Evolutionary conservation across 139 green algal species (phyloP).

Genomic region (Chara braunii): DNA sequence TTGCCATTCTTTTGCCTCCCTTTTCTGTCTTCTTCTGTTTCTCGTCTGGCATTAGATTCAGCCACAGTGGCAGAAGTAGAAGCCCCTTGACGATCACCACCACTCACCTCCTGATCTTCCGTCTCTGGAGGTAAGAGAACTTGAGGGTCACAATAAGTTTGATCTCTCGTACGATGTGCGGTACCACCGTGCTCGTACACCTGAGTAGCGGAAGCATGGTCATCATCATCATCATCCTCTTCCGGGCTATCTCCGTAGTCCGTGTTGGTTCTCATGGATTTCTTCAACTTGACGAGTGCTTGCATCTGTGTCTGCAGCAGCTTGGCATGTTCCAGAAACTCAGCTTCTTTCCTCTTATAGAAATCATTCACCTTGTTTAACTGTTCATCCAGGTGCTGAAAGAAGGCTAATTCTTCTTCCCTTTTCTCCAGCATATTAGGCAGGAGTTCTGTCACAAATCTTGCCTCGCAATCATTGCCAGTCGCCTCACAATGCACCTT

Average conservation of each 20-base stretch:
- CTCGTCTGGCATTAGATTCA: too few relatives aligned
- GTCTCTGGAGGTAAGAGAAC: too few relatives aligned
- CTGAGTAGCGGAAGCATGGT: background rate
- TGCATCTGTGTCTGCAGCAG: background rate
- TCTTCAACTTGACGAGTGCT: background rate
- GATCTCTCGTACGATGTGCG: background rate
- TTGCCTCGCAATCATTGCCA: too few relatives aligned
- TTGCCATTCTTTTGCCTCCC: too few relatives aligned
- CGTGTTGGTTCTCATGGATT: background rate
- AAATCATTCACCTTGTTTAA: slow-evolving; percentile 18
- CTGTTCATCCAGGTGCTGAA: slow-evolving; percentile 5
- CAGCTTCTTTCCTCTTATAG: background rate
- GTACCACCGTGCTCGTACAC: background rate
- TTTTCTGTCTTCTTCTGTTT: too few relatives aligned
- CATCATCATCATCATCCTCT: background rate
- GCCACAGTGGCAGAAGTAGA: too few relatives aligned
- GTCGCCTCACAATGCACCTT: too few relatives aligned
- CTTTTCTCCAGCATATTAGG: background rate
- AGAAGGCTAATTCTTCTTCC: slow-evolving; percentile 9
- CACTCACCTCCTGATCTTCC: too few relatives aligned
- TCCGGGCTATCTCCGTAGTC: background rate
- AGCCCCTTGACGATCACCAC: too few relatives aligned
- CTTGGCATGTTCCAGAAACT: background rate
- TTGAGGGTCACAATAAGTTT: too few relatives aligned
- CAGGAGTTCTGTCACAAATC: background rate